Conservation (phyloP, 768 basidiomycete species). For the Hericium coralloides region DNA sequence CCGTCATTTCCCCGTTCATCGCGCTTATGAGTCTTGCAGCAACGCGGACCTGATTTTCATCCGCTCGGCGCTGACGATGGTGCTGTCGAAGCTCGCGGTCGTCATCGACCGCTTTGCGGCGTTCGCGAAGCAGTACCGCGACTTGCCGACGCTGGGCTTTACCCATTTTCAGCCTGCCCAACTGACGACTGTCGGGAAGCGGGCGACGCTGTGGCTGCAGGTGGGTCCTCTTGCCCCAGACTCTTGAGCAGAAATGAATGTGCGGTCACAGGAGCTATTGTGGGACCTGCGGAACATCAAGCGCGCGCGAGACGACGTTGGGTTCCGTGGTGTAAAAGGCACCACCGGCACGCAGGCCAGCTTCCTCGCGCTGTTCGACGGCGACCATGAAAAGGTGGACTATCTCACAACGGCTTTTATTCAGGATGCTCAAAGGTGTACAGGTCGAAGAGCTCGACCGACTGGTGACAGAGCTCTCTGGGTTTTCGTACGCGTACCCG, state of each 20-base stretch:
- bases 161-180: constrained; percentile 99
- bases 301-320: constrained; percentile 83
- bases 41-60: constrained; percentile 99
- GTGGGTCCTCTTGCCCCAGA: constrained; percentile 24
- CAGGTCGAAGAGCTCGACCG: constrained; percentile 85
- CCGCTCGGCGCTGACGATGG: constrained; percentile 73
- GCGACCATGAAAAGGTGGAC: constrained; percentile 81
- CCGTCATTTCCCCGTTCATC: not conserved
- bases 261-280: constrained; percentile 61
- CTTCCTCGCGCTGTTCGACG: constrained; percentile 90
- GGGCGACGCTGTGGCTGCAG: constrained; percentile 95
- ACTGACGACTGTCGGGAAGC: constrained; percentile 95
- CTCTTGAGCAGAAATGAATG: not conserved
- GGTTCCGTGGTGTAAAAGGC: constrained; percentile 98
- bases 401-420: not conserved
- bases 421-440: not conserved
- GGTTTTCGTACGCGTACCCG: constrained; percentile 92
- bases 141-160: constrained; percentile 90
- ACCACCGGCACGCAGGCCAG: constrained; percentile 98
- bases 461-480: constrained; percentile 83
- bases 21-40: constrained; percentile 33
- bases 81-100: constrained; percentile 81
- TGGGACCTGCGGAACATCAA: constrained; percentile 95
- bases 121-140: constrained; percentile 81
- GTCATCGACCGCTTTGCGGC: constrained; percentile 81